phyloP scores from a whole-genome alignment of 805 yeast species.

The Saccharomycopsis schoenii region DNA sequence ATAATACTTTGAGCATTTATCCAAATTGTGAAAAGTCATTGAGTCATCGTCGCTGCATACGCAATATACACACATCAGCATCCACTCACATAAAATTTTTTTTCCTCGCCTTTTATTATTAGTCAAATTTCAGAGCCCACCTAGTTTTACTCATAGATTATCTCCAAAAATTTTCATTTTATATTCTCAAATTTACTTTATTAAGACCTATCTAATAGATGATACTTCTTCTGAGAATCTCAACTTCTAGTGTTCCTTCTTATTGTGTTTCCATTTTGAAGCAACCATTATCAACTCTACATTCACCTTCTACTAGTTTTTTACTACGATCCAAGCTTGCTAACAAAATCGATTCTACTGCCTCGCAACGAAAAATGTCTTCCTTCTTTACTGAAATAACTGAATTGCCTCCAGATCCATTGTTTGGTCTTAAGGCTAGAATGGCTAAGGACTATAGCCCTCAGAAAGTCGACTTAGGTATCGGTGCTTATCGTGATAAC shows the following conservation, averaged over 20 bases:
- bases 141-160: too few species aligned
- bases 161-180: not conserved
- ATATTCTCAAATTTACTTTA: not conserved
- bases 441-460: slow-evolving; percentile 46
- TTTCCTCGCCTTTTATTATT: not conserved
- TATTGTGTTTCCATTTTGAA: not conserved
- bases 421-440: slow-evolving; percentile 72
- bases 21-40: too few species aligned
- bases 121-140: not conserved
- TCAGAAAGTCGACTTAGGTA: slow-evolving; percentile 75
- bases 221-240: not conserved
- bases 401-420: slow-evolving; percentile 75
- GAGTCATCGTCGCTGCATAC: too few species aligned
- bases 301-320: too few species aligned
- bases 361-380: not conserved
- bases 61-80: not conserved
- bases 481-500: slow-evolving; percentile 92
- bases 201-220: not conserved
- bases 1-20: too few species aligned
- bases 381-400: slow-evolving; percentile 40
- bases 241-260: not conserved
- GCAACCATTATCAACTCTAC: too few species aligned
- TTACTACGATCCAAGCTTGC: not conserved
- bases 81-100: too few species aligned
- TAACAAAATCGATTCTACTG: not conserved